phyloP scores from a whole-genome alignment of 1,139 yeast genomes.

The Pichia sp. region DNA sequence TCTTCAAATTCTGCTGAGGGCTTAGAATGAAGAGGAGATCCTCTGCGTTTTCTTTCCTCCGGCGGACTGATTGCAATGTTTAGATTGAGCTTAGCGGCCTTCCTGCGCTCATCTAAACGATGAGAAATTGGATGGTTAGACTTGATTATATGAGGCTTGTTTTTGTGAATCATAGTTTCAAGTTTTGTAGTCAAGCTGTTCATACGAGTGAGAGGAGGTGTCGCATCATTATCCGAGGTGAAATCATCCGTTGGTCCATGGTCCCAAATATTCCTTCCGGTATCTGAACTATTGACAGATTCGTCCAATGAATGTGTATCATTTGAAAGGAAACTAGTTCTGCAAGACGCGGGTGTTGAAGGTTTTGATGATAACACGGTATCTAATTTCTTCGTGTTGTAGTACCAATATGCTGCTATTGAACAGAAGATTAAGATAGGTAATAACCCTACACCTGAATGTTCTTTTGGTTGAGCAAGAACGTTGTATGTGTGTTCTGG shows the following conservation, averaged over 20 bases:
- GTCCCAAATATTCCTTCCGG: not conserved
- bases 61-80: conserved; percentile 6
- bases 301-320: not conserved
- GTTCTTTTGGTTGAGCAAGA: too few species aligned
- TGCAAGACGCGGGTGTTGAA: too few species aligned
- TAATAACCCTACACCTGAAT: not conserved
- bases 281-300: not conserved
- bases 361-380: not conserved
- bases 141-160: conserved; percentile 3
- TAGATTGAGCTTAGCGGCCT: conserved; percentile 4
- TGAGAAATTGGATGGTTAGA: conserved; percentile 6
- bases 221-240: not conserved
- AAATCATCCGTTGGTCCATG: not conserved
- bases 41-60: not conserved
- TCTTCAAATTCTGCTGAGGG: conserved; percentile 11
- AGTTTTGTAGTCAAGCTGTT: conserved; percentile 3
- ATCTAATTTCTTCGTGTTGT: not conserved
- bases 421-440: not conserved
- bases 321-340: too few species aligned
- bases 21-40: not conserved
- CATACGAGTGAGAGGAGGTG: conserved; percentile 3
- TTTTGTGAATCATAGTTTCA: conserved; percentile 4
- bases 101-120: conserved; percentile 6
- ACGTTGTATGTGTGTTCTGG: not conserved
- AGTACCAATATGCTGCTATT: conserved; percentile 2